Evolutionary conservation across 352 stramenopile species (phyloP).

Genomic region (Pythium brachiatum): DNA sequence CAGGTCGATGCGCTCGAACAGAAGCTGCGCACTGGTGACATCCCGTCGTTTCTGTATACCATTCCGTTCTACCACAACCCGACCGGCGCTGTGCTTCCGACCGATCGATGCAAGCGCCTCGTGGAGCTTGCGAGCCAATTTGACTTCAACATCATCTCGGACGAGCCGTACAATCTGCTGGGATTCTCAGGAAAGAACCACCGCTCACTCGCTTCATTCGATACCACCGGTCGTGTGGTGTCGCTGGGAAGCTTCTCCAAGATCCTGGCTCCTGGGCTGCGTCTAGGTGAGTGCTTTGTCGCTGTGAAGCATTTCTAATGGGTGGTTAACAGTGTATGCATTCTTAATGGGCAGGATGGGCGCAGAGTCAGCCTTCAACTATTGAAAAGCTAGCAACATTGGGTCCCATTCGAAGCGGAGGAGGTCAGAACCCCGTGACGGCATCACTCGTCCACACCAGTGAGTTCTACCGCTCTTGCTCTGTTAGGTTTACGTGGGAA

Average conservation of each 20-base stretch:
- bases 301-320: neutral
- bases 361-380: conserved; percentile 51
- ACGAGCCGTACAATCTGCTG: conserved; percentile 95
- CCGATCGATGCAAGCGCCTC: conserved; percentile 66
- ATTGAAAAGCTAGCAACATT: conserved; percentile 57
- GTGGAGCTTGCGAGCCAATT: conserved; percentile 78
- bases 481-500: neutral
- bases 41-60: conserved; percentile 91
- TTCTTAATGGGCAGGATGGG: conserved; percentile 41
- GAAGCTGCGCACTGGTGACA: conserved; percentile 46
- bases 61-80: conserved; percentile 94
- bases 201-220: conserved; percentile 64
- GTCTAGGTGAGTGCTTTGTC: conserved; percentile 59
- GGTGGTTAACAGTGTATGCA: neutral
- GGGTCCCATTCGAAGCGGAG: conserved; percentile 85
- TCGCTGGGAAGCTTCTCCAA: conserved; percentile 95
- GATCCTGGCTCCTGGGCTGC: conserved; percentile 89
- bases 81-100: conserved; percentile 75
- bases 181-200: conserved; percentile 53
- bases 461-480: conserved; percentile 29
- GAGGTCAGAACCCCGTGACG: conserved; percentile 90
- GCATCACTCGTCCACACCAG: conserved; percentile 76
- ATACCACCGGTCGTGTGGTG: conserved; percentile 61
- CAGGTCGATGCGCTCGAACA: conserved; percentile 72
- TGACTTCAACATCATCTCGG: conserved; percentile 85